A percentile compares a stretch with the other conserved stretches of the same genome.
Conservation (phyloP, 352 stramenopile genomes). For the Bremia lactucae region DNA sequence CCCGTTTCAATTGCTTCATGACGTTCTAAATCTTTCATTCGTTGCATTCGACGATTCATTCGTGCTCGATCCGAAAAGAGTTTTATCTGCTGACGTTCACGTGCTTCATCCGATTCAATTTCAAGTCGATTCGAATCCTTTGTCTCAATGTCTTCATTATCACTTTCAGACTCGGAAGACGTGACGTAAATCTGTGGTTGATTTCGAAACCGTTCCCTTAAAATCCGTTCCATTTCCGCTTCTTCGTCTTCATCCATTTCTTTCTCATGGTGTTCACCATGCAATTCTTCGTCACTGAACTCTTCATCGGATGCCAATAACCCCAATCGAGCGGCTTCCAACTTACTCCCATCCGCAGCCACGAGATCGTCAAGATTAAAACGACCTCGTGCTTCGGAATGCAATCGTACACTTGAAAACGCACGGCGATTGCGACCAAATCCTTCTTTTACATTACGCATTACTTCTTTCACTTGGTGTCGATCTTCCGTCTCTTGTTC, state of each 20-base stretch:
- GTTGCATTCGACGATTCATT: constrained; percentile 79
- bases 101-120: constrained; percentile 64
- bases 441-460: constrained; percentile 83
- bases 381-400: constrained; percentile 49
- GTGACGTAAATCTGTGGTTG: constrained; percentile 84
- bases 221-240: constrained; percentile 66
- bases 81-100: constrained; percentile 79
- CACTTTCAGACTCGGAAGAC: constrained; percentile 68
- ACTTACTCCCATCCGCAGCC: constrained; percentile 63
- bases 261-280: constrained; percentile 27
- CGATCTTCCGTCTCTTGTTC: constrained; percentile 60
- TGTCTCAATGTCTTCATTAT: constrained; percentile 35
- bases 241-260: constrained; percentile 66
- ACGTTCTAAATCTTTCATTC: constrained; percentile 73
- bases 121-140: constrained; percentile 33
- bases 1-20: constrained; percentile 42
- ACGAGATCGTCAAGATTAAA: constrained; percentile 80
- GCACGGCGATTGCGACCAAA: constrained; percentile 76
- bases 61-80: constrained; percentile 70
- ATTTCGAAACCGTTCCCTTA: constrained; percentile 59
- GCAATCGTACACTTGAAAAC: constrained; percentile 43
- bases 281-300: constrained; percentile 36
- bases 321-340: constrained; percentile 66
- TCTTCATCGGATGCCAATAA: constrained; percentile 77
- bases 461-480: constrained; percentile 70